Evolutionary conservation across 495 filamentous ascomycete species (phyloP), one percentile per base, ranked within the genome.

Genomic region (Aspergillus taichungensis): DNA sequence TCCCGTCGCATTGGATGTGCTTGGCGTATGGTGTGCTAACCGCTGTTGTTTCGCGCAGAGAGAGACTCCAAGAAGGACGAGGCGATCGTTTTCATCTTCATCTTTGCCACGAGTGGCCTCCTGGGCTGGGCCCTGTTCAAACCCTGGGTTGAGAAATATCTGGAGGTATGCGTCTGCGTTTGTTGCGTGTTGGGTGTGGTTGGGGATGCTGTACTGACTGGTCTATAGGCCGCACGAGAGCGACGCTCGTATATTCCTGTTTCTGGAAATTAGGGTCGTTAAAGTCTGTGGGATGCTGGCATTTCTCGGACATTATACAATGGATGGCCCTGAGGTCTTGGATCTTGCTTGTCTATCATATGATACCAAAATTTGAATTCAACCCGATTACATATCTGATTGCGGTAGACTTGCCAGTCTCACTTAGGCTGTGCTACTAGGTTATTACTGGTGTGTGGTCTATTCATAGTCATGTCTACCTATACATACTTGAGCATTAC

Each of bases 41-140:
- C 27, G 39, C 36, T 54, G 44, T 55, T 51, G 34, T 51, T 43
- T n/a, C 27, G 10, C 13, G 28, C 49, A 84, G 80, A 95, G 63
- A 75, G 91, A 49, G 91, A 97, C 60, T 90, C 85, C 28, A 70
- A 76, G 45, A 95, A 95, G 65, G 91, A 95, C 55, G 76, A 88
- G 63, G 76, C 89, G 30, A 89, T 98, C 24, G 90, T 98, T 0
- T 85, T 90, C 59, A 83, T 89, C 5, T 98, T 98, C 60, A 88
- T 98, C 18, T 65, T 89, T 45, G 83, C 86, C 30, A 96, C 90
- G 5, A 73, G 79, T n/a, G 86, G 86, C 3, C 59, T 98, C 50
- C 68, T 97, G 43, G 74, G 71, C 29, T 96, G 87, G 80, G 91
- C 92, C 1, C 77, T 76, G 11, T 62, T 85, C 12, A 81, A 80